Percentiles rank a stretch among this genome's conserved stretches.
phyloP scores from a whole-genome alignment of 768 basidiomycete species.

The Myochromella boudieri region DNA sequence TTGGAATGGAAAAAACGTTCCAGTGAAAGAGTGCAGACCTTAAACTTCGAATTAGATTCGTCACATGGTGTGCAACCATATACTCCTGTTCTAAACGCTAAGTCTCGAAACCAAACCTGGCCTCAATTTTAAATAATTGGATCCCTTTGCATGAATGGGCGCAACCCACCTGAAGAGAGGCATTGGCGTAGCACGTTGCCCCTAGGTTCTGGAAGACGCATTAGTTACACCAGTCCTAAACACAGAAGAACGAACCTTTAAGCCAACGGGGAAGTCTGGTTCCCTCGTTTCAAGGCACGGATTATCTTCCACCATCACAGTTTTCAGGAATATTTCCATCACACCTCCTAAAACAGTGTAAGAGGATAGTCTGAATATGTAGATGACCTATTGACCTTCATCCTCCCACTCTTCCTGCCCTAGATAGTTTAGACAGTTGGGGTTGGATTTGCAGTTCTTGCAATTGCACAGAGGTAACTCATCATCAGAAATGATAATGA shows the following conservation, averaged over 20 bases:
- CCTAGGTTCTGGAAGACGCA: slow-evolving; percentile 75
- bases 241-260: slow-evolving; percentile 52
- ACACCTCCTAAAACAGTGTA: slow-evolving; percentile 42
- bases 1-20: neutral
- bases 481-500: slow-evolving; percentile 72
- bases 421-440: slow-evolving; percentile 85
- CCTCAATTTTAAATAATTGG: slow-evolving; percentile 4
- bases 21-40: slow-evolving; percentile 23
- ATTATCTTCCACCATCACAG: slow-evolving; percentile 50
- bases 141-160: neutral
- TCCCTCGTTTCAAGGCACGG: slow-evolving; percentile 53
- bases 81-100: slow-evolving; percentile 79
- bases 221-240: neutral
- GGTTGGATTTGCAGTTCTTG: slow-evolving; percentile 71
- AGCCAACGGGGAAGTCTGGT: slow-evolving; percentile 65
- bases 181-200: slow-evolving; percentile 96
- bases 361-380: slow-evolving; percentile 11
- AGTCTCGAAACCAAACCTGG: slow-evolving; percentile 91
- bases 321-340: slow-evolving; percentile 50
- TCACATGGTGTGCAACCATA: slow-evolving; percentile 69
- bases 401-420: slow-evolving; percentile 83
- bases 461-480: slow-evolving; percentile 56
- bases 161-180: slow-evolving; percentile 76
- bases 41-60: slow-evolving; percentile 43
- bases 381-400: slow-evolving; percentile 44